Base-by-base conservation (phyloP, 2,329 filamentous ascomycete species). In the Fusarium sp. region DNA sequence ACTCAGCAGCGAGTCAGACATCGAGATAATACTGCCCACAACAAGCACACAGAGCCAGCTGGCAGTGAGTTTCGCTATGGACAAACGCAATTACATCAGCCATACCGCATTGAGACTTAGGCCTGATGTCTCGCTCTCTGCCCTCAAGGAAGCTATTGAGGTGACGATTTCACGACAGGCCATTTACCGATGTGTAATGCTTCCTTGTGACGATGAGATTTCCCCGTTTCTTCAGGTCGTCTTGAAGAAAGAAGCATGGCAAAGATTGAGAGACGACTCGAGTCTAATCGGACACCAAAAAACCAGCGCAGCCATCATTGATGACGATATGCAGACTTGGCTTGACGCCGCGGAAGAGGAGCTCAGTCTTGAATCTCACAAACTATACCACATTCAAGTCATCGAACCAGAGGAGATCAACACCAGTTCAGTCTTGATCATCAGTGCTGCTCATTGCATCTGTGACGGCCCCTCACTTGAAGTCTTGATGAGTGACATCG, bases 31-130 rank as follows among this genome's bases (percentile, higher is more conserved):
- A 2, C 11, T 66, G 0, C 63, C 63, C 1, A 17, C 63, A 2
- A 67, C 57, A 5, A 63, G 46, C 3, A 66, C 63, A 0, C 63
- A 66, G n/a, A 63, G 57, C 2, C 63, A 66, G 4, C 13, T 66
- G 6, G 50, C 63, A 2, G 33, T 67, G 7, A 66, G 63, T 8
- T 63, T 66, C 2, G 49, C 41, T 1, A 67, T 66, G 46, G 63
- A 58, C 9, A 63, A 49, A 13, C 57, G 50, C 0, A 66, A 63
- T 2, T 66, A 66, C 20, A 52, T 67, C 13, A 63, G 56, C 6
- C 63, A 67, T 25, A 52, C 63, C 1, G 47, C 18, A 0, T 20
- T 66, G 1, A 45, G 17, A 4, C 36, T 66, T 11, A 42, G 20
- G 11, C 3, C 63, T 0, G 18, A 36, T 1, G 23, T 48, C 5